Conservation (phyloP, 257 asterid genomes). For the Lycium barbarum region DNA sequence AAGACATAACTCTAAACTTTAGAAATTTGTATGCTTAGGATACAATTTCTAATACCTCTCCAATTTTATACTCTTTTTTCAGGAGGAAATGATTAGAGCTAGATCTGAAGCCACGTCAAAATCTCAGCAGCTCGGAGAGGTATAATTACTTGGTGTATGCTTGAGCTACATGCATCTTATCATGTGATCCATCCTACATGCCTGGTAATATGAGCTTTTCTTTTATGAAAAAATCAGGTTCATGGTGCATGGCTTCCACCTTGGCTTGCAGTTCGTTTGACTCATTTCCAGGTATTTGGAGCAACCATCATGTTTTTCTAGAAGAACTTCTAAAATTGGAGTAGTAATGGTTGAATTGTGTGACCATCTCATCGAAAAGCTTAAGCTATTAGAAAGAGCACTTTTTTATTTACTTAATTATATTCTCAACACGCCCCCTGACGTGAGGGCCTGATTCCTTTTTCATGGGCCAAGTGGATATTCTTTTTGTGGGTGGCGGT, state of each 20-base stretch:
- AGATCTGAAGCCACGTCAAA: slow-evolving; percentile 74
- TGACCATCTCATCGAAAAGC: too few species aligned
- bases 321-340: not conserved
- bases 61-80: slow-evolving; percentile 31
- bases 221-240: slow-evolving; percentile 47
- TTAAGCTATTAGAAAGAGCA: too few species aligned
- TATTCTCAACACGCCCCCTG: too few species aligned
- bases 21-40: not conserved
- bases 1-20: slow-evolving; percentile 14
- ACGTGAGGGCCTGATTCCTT: too few species aligned
- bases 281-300: slow-evolving; percentile 56
- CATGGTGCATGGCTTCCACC: slow-evolving; percentile 94
- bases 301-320: not conserved
- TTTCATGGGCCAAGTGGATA: too few species aligned
- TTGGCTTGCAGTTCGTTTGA: slow-evolving; percentile 69
- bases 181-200: not conserved
- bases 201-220: slow-evolving; percentile 25
- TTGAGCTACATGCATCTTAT: not conserved
- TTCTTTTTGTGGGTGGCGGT: too few species aligned
- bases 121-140: slow-evolving; percentile 77
- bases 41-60: slow-evolving; percentile 26
- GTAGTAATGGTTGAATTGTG: not conserved
- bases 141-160: slow-evolving; percentile 29
- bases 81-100: slow-evolving; percentile 91
- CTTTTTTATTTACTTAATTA: too few species aligned